A percentile compares a stretch with the other conserved stretches of the same genome.
Conservation (phyloP, 2,329 filamentous ascomycete species). For the Alternaria sp. region DNA sequence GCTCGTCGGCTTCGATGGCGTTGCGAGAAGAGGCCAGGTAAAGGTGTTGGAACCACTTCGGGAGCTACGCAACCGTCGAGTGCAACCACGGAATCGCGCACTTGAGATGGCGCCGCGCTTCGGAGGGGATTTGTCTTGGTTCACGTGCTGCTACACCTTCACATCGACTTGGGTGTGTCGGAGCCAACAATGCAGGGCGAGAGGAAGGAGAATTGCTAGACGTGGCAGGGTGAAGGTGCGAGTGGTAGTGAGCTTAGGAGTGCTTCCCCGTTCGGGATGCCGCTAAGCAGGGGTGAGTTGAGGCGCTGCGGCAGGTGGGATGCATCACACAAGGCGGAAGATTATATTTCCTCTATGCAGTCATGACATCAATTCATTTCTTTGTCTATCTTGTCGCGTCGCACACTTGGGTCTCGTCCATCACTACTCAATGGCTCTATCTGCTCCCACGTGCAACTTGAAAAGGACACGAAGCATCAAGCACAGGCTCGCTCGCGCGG, state of each 20-base stretch:
- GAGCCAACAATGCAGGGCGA: slow-evolving; percentile 14
- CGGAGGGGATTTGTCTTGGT: neutral
- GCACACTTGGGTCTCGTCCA: neutral
- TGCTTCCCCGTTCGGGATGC: slow-evolving; percentile 28
- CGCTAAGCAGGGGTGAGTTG: slow-evolving; percentile 23
- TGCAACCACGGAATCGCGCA: slow-evolving; percentile 18
- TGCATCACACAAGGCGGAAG: neutral
- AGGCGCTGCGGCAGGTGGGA: slow-evolving; percentile 7
- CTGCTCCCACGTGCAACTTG: neutral
- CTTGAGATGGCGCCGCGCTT: slow-evolving; percentile 3
- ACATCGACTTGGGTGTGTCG: slow-evolving; percentile 5
- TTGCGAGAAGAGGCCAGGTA: slow-evolving; percentile 36
- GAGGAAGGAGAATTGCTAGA: slow-evolving; percentile 20
- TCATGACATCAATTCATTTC: neutral
- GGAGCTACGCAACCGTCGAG: slow-evolving; percentile 26
- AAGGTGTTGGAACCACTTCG: slow-evolving; percentile 29
- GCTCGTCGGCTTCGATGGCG: slow-evolving; percentile 12
- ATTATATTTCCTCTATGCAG: neutral
- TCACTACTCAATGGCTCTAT: neutral
- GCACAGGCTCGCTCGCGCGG: slow-evolving; percentile 20
- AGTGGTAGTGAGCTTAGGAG: slow-evolving; percentile 32
- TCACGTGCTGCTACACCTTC: slow-evolving; percentile 7
- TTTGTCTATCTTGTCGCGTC: neutral
- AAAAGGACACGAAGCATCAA: slow-evolving; percentile 21
- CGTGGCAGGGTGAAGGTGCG: slow-evolving; percentile 33